Evolutionary conservation across 306 rosid species (phyloP).

Genomic region (Quercus engelmannii): DNA sequence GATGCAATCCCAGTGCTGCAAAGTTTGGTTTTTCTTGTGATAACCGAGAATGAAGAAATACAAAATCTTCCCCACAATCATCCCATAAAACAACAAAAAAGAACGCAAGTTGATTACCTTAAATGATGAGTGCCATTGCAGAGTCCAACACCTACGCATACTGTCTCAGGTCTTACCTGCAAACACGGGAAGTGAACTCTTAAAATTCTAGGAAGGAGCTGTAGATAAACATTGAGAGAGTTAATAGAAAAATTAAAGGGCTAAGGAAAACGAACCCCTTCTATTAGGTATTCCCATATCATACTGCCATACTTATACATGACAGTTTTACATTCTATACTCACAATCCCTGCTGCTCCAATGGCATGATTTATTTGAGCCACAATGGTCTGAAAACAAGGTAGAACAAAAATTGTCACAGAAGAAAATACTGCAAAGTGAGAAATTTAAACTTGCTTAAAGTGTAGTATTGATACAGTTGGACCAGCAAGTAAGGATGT

Average conservation of each 20-base stretch:
- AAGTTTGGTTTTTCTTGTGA: slow-evolving; percentile 16
- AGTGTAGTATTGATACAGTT: slow-evolving; percentile 44
- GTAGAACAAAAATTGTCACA: not conserved
- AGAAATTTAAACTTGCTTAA: not conserved
- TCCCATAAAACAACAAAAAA: not conserved
- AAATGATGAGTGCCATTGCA: slow-evolving; percentile 32
- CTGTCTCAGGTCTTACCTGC: slow-evolving; percentile 54
- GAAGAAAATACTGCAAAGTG: not conserved
- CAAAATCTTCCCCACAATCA: not conserved
- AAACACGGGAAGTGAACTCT: slow-evolving; percentile 16
- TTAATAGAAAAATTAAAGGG: not conserved
- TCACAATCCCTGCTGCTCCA: slow-evolving; percentile 65
- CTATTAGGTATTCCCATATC: slow-evolving; percentile 60
- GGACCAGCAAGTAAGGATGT: slow-evolving; percentile 73
- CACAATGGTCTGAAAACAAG: slow-evolving; percentile 50
- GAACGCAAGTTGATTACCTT: slow-evolving; percentile 31
- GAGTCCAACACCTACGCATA: slow-evolving; percentile 56
- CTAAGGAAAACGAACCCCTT: slow-evolving; percentile 46
- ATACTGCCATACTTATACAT: slow-evolving; percentile 47
- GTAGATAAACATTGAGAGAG: not conserved
- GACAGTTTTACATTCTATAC: slow-evolving; percentile 61
- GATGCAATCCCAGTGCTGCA: slow-evolving; percentile 61
- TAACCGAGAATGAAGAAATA: slow-evolving; percentile 3
- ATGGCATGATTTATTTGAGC: slow-evolving; percentile 77
- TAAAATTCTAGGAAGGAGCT: slow-evolving; percentile 9